Conservation (phyloP, 306 rosid genomes). For the Gastrolobium villosum region DNA sequence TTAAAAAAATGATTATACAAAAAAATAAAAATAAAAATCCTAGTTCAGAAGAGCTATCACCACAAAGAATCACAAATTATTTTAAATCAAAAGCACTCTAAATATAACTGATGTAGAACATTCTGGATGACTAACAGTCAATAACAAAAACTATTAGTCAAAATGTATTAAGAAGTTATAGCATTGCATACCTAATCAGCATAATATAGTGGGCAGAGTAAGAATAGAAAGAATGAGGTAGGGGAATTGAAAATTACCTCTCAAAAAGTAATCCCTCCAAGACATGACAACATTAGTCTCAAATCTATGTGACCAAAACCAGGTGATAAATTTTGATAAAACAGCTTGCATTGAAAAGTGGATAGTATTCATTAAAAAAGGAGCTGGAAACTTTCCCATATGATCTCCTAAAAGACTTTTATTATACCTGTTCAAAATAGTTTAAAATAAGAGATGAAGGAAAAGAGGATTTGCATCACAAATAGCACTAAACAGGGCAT, state of each 20-base stretch:
- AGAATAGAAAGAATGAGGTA: constrained; percentile 15
- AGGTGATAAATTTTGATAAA: constrained; percentile 78
- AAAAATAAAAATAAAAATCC: neutral
- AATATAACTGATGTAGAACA: constrained; percentile 14
- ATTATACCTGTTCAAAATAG: constrained; percentile 79
- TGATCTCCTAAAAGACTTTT: constrained; percentile 92
- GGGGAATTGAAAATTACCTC: constrained; percentile 66
- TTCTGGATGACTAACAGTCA: neutral
- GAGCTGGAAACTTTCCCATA: constrained; percentile 98
- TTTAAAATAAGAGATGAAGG: constrained; percentile 32
- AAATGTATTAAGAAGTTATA: constrained; percentile 32
- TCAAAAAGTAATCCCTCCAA: constrained; percentile 88
- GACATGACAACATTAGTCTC: constrained; percentile 78
- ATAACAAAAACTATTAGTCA: constrained; percentile 11
- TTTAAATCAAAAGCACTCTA: constrained; percentile 3
- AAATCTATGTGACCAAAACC: constrained; percentile 89
- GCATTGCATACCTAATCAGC: constrained; percentile 28
- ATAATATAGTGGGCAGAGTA: constrained; percentile 36
- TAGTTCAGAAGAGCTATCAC: constrained; percentile 36
- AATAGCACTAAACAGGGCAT: constrained; percentile 20
- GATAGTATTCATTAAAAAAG: constrained; percentile 88
- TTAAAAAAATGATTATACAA: neutral
- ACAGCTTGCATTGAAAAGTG: constrained; percentile 95
- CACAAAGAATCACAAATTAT: constrained; percentile 30
- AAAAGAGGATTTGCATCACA: constrained; percentile 16